Percentiles rank a stretch among this genome's conserved stretches.
Evolutionary conservation across 495 filamentous ascomycete genomes (phyloP).

Genomic region (Talaromyces trachyspermus): DNA sequence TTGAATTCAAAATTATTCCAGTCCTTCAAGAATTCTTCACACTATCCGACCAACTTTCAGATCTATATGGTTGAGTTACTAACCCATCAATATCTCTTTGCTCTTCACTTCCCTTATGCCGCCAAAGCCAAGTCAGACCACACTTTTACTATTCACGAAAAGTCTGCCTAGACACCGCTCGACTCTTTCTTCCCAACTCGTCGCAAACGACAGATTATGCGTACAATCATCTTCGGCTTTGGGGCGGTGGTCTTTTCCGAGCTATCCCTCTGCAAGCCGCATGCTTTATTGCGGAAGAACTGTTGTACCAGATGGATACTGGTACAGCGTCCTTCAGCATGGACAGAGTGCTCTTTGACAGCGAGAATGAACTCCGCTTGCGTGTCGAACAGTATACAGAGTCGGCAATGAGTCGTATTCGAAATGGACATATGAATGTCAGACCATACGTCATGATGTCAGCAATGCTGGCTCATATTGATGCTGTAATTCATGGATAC

Average conservation of each 20-base stretch:
- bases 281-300: neutral
- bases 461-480: neutral
- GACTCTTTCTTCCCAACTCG: neutral
- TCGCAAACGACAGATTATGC: neutral
- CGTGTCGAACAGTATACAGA: neutral
- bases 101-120: neutral
- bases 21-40: neutral
- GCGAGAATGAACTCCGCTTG: neutral
- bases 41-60: neutral
- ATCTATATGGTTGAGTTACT: constrained; percentile 2
- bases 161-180: neutral
- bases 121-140: neutral
- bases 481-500: neutral
- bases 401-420: neutral
- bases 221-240: neutral
- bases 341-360: neutral
- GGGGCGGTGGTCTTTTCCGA: constrained; percentile 3
- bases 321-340: neutral
- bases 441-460: constrained; percentile 2
- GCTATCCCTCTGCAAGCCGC: neutral
- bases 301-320: neutral
- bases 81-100: constrained; percentile 3
- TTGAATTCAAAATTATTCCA: neutral
- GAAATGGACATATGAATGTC: neutral
- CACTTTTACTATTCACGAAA: neutral